These are phyloP conservation scores for Suillus bovinus DNA, from an alignment of 768 basidiomycete genomes.

Conservation along the genomic window DNA sequence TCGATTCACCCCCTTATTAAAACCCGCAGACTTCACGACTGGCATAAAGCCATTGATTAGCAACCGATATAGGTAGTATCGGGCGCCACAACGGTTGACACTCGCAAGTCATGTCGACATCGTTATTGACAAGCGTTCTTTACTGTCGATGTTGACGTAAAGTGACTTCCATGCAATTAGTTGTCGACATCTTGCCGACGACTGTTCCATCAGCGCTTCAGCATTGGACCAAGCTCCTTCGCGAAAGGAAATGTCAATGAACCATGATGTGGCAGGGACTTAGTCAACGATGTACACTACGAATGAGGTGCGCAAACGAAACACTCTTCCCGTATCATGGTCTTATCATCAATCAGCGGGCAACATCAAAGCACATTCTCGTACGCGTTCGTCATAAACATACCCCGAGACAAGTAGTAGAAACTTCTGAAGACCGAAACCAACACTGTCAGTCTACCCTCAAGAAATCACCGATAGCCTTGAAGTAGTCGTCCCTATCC, in stretches of 20 bases:
- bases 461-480: slow-evolving; percentile 18
- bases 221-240: background rate
- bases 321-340: background rate
- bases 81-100: background rate
- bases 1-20: too few species aligned
- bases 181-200: too few species aligned
- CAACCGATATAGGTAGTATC: background rate
- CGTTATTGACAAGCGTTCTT: background rate
- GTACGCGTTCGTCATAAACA: background rate
- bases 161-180: background rate
- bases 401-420: background rate
- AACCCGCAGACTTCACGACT: background rate
- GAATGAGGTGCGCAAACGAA: background rate
- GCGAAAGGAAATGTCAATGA: background rate
- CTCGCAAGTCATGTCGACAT: background rate
- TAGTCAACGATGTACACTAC: too few species aligned
- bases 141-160: background rate
- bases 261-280: background rate
- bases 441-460: background rate
- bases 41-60: background rate
- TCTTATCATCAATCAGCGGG: background rate
- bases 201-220: too few species aligned
- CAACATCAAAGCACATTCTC: background rate
- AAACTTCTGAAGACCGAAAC: background rate
- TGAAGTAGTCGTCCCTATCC: slow-evolving; percentile 24